Evolutionary conservation across 768 basidiomycete species (phyloP), one percentile per base, ranked within the genome.

Genomic region (Termitomyces titanicus): DNA sequence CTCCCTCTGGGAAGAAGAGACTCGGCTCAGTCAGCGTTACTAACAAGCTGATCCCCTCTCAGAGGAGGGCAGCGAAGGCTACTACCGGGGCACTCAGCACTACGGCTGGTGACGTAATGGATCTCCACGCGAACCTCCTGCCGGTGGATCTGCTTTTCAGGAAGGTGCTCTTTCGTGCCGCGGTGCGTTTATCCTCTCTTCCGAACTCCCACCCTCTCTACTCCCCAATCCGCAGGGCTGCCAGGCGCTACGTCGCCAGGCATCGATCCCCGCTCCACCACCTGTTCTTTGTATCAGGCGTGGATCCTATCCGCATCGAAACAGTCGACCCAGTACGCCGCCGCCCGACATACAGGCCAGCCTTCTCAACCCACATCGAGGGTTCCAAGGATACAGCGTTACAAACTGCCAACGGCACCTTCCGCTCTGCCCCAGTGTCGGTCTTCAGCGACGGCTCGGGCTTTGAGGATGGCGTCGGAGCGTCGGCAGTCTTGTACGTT

Each of bases 391-490:
- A 44, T 4, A 5, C 18, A 12, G 57, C 47, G 10, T 42, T 58
- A 4, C 0, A 5, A 1, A 25, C 22, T 8, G 50, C 54, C 15
- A 31, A 51, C 2, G 10, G 27, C 3, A 17, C 34, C 11, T 47
- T 49, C 29, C n/a, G 2, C 15, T n/a, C 29, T 2, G 29, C 58
- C 10, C 39, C 43, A 0, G 33, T 51, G 31, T 55, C 45, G 0
- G 50, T 59, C 22, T 55, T 55, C 43, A 42, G 58, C 24, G 39
- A 59, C 13, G 22, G 58, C 18, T 59, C 50, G n/a, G 50, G 58
- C 5, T 58, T 51, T 20, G 49, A 59, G 46, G 49, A 54, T 1
- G 40, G 43, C 31, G 33, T 59, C 15, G 54, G 54, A 24, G 50
- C 58, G 1, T 51, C 38, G 13, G 58, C 57, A 13, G 48, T 58